These are phyloP conservation scores for Xerocomus minutiporus DNA, from an alignment of 1,284 basidiomycete genomes.

Conservation along the genomic window DNA sequence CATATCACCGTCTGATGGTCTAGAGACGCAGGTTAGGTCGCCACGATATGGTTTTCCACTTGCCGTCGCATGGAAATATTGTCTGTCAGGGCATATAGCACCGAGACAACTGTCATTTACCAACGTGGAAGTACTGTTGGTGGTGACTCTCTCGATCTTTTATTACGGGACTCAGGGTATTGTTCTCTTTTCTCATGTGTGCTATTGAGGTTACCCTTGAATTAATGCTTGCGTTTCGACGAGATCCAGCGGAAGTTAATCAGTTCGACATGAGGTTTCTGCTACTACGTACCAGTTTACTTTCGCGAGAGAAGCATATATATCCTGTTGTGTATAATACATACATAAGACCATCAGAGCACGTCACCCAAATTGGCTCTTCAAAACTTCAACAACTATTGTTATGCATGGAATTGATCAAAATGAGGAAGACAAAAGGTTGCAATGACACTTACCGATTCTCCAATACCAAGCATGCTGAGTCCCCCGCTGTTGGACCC, in stretches of 20 bases:
- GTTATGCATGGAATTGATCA: not conserved
- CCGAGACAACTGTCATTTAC: not conserved
- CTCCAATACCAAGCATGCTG: conserved; percentile 54
- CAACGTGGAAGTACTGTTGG: not conserved
- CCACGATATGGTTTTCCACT: not conserved
- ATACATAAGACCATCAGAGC: too few species aligned
- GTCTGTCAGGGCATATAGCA: not conserved
- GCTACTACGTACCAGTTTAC: too few species aligned
- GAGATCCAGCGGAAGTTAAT: too few species aligned
- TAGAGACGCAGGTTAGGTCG: not conserved
- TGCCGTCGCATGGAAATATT: not conserved
- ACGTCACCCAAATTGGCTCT: conserved; percentile 40
- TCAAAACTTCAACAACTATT: conserved; percentile 28
- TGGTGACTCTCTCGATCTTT: not conserved
- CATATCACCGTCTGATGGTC: not conserved
- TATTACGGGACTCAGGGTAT: too few species aligned
- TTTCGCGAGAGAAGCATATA: too few species aligned
- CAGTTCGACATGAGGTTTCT: too few species aligned
- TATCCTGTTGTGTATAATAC: too few species aligned
- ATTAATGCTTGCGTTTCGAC: too few species aligned
- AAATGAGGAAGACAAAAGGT: not conserved
- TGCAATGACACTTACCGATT: conserved; percentile 20
- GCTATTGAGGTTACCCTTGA: too few species aligned
- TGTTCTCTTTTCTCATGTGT: not conserved
- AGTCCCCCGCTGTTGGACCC: conserved; percentile 66